phyloP scores from a whole-genome alignment of 75 land plant species.

The Chamaecyparis obtusa region DNA sequence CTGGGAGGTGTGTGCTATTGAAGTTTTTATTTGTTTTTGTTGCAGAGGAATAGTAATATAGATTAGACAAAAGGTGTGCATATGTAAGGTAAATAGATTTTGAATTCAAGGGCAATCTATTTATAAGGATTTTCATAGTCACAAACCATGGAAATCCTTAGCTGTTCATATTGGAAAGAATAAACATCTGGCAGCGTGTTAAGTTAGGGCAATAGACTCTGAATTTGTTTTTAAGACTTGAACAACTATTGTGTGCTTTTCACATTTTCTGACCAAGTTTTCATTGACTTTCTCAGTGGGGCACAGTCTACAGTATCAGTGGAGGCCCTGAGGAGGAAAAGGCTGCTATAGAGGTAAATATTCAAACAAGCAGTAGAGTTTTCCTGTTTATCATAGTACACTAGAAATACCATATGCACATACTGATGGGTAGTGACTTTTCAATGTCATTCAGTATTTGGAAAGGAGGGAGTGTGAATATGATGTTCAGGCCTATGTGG shows the following conservation, averaged over 20 bases:
- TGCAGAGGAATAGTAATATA: too few species aligned
- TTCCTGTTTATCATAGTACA: background rate
- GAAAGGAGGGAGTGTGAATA: constrained; percentile 91
- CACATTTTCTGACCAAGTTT: background rate
- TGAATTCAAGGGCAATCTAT: too few species aligned
- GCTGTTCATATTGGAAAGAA: too few species aligned
- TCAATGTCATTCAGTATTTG: constrained; percentile 60
- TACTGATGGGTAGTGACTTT: background rate
- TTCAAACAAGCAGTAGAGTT: background rate
- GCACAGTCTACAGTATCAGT: constrained; percentile 81
- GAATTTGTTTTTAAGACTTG: background rate
- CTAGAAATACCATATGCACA: background rate
- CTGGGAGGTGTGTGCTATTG: background rate
- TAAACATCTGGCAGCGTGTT: background rate
- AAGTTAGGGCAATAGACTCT: too few species aligned
- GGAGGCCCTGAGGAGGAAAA: constrained; percentile 66
- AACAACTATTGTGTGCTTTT: background rate
- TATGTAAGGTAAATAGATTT: background rate
- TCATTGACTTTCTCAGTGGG: constrained; percentile 59
- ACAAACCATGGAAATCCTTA: too few species aligned
- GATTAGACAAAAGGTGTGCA: background rate
- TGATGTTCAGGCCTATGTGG: constrained; percentile 59
- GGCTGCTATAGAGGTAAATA: constrained; percentile 64
- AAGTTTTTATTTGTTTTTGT: background rate
- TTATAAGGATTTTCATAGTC: too few species aligned